A percentile compares a stretch with the other conserved stretches of the same genome.
Evolutionary conservation across 148 eudicot genomes (phyloP).

Genomic region (Arctostaphylos glauca): DNA sequence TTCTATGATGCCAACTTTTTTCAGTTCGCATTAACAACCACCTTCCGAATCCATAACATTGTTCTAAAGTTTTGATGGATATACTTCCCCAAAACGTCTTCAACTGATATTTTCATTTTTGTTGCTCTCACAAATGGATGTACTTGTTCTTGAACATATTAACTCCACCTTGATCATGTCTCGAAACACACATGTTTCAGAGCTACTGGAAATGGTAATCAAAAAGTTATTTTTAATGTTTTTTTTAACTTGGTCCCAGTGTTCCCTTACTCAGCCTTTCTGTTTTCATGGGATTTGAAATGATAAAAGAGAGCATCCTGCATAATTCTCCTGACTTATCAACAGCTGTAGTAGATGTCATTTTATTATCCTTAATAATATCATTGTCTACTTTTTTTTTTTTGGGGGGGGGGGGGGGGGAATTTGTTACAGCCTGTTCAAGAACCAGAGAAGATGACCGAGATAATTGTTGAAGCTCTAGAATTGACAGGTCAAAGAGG

Average conservation of each 20-base stretch:
- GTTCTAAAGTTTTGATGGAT: background rate
- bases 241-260: conserved; percentile 1
- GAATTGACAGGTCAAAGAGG: conserved; percentile 64
- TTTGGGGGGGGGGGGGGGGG: no score
- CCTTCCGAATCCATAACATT: background rate
- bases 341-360: background rate
- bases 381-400: background rate
- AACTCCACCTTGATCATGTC: background rate
- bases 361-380: background rate
- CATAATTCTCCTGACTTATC: background rate
- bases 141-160: background rate
- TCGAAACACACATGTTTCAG: background rate
- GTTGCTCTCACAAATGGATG: background rate
- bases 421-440: conserved; percentile 65
- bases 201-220: background rate
- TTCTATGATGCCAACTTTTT: background rate
- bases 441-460: conserved; percentile 79
- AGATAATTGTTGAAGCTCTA: conserved; percentile 72
- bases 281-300: background rate
- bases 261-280: background rate
- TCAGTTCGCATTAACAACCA: background rate
- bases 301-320: background rate
- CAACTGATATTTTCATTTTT: background rate
- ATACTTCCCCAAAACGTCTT: background rate
- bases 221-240: background rate